phyloP scores from a whole-genome alignment of 805 yeast genomes.

The Hanseniaspora vineae region DNA sequence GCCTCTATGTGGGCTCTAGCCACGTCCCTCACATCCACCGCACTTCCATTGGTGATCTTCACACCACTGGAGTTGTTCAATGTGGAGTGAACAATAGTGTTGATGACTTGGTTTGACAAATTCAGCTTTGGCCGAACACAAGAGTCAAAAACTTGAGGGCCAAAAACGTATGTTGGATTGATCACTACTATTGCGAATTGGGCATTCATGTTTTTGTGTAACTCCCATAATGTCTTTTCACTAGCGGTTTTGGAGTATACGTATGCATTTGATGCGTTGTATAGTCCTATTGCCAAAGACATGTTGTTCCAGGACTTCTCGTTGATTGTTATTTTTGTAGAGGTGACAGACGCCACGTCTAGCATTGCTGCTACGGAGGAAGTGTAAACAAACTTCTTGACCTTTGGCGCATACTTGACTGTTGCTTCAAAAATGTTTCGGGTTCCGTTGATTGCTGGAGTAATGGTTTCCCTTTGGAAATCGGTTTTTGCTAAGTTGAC shows the following conservation, averaged over 20 bases:
- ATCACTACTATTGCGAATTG: slow-evolving; percentile 25
- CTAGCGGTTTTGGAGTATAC: slow-evolving; percentile 34
- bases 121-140: slow-evolving; percentile 23
- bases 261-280: slow-evolving; percentile 21
- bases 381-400: slow-evolving; percentile 39
- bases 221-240: slow-evolving; percentile 37
- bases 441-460: slow-evolving; percentile 49
- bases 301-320: slow-evolving; percentile 30
- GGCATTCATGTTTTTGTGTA: slow-evolving; percentile 22
- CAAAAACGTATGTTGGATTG: slow-evolving; percentile 29
- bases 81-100: slow-evolving; percentile 9
- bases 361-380: slow-evolving; percentile 46
- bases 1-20: slow-evolving; percentile 39
- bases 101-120: slow-evolving; percentile 27
- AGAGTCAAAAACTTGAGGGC: slow-evolving; percentile 31
- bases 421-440: slow-evolving; percentile 33
- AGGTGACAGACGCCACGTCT: slow-evolving; percentile 7
- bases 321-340: slow-evolving; percentile 6
- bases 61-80: slow-evolving; percentile 14
- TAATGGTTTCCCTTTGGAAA: slow-evolving; percentile 35
- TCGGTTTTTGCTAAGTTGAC: slow-evolving; percentile 35
- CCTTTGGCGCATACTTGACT: slow-evolving; percentile 29
- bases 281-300: slow-evolving; percentile 17
- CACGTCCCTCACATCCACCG: slow-evolving; percentile 41
- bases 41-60: slow-evolving; percentile 18